Conservation (phyloP, 2,329 filamentous ascomycete genomes). For the Thelonectria rubi region DNA sequence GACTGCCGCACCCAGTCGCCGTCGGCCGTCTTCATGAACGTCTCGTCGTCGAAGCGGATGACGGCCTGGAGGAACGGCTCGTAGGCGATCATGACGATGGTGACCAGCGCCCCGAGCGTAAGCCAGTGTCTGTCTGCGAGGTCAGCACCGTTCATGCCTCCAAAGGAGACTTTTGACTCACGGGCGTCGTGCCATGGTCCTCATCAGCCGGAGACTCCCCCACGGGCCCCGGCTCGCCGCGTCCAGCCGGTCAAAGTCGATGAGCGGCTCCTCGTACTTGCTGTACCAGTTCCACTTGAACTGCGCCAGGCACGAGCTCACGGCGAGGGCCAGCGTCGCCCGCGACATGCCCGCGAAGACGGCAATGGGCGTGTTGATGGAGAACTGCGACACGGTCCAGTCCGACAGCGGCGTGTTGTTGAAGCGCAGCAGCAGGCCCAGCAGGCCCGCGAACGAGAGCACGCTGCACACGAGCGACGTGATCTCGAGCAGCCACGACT, state of each 20-base stretch:
- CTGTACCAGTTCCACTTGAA: conserved; percentile 32
- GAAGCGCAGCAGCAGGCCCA: not conserved
- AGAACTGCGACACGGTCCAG: conserved; percentile 13
- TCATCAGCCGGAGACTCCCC: conserved; percentile 21
- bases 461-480: not conserved
- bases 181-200: not conserved
- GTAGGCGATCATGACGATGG: conserved; percentile 13
- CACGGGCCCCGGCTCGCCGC: conserved; percentile 27
- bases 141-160: not conserved
- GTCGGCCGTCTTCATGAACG: not conserved
- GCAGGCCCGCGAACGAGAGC: conserved; percentile 3
- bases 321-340: not conserved
- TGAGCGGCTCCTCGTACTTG: not conserved
- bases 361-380: conserved; percentile 27
- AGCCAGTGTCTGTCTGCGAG: not conserved
- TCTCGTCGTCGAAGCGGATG: conserved; percentile 1
- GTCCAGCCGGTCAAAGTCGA: conserved; percentile 33
- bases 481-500: not conserved
- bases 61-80: conserved; percentile 18
- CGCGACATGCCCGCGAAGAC: conserved; percentile 23
- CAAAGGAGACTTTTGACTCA: not conserved
- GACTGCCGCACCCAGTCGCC: not conserved
- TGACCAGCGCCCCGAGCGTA: conserved; percentile 10
- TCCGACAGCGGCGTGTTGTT: conserved; percentile 17
- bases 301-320: conserved; percentile 30